Evolutionary conservation across 2,329 filamentous ascomycete genomes (phyloP), one percentile per base, ranked within the genome.

Genomic region (Hypomyces perniciosus): DNA sequence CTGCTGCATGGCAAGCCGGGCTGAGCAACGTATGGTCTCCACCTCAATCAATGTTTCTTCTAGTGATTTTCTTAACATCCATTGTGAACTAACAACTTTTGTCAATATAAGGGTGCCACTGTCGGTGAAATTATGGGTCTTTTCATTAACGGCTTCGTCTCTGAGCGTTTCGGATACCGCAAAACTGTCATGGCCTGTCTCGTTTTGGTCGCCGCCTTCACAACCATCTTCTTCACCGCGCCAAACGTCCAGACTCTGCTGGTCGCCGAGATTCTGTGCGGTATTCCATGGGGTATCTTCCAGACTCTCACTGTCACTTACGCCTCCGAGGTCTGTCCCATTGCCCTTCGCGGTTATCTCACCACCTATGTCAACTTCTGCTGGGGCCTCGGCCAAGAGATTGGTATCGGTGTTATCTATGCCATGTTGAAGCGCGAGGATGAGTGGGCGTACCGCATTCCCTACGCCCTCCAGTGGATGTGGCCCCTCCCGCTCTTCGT

Each of bases 351-450:
- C 54, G 84, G 84, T 48, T 86, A 85, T 61, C 68, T 86, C 56
- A 88, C 85, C 1, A 88, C 85, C 6, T 89, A 88, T 56, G 81
- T 88, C 68, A 88, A 88, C 70, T 84, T 86, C 61, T 88, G 85
- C 74, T 89, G 85, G 84, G 85, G 83, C 33, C 71, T 88, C n/a
- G 86, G 86, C 13, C 85, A 90, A 66, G 73, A 85, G 51, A 84
- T 89, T 49, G 85, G 82, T 40, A 84, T 86, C 48, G 85, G 83
- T n/a, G 85, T 88, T 53, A 84, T 89, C 60, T 82, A 81, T 63
- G 74, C 78, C 55, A 85, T 88, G 75, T 69, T 87, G 35, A 69
- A 76, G 61, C 78, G 84, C 41, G 65, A 78, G 5, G 84, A 88
- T 58, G 74, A 88, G 65, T 86, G 82, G 82, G 79, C 81, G 0